These are phyloP conservation scores for Phytopythium boreale DNA, from an alignment of 352 stramenopile species.

Conservation along the genomic window DNA sequence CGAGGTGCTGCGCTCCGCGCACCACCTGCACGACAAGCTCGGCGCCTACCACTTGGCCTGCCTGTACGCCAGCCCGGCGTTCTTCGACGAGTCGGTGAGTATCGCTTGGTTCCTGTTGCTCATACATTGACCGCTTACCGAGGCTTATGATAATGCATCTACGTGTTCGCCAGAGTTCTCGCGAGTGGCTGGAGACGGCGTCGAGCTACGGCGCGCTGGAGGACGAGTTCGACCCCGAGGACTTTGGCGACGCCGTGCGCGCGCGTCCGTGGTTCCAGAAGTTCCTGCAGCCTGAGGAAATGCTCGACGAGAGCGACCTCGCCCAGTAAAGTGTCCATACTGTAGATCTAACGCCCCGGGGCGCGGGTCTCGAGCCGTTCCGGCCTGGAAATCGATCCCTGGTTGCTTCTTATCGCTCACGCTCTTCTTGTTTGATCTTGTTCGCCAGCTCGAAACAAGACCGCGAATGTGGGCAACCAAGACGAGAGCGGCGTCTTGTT, in stretches of 20 bases:
- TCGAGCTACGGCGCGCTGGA: conserved; percentile 77
- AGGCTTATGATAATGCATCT: not conserved
- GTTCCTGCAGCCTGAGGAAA: conserved; percentile 39
- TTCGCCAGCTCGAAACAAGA: not conserved
- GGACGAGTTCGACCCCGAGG: conserved; percentile 59
- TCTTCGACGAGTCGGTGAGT: conserved; percentile 56
- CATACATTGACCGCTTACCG: not conserved
- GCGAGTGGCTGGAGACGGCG: conserved; percentile 72
- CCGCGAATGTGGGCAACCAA: not conserved
- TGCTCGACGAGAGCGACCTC: conserved; percentile 21
- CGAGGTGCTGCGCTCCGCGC: conserved; percentile 58
- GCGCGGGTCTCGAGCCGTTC: no score
- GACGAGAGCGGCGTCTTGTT: not conserved
- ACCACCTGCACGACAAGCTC: conserved; percentile 84
- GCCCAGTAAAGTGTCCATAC: not conserved
- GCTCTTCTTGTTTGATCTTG: not conserved
- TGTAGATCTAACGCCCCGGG: conserved; percentile 5
- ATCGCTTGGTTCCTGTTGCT: not conserved
- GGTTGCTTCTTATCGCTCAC: not conserved
- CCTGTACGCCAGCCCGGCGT: conserved; percentile 51
- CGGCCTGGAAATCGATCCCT: no score
- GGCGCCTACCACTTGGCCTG: conserved; percentile 72
- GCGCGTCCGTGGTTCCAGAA: conserved; percentile 54
- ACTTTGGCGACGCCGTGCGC: conserved; percentile 54
- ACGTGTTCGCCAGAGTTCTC: conserved; percentile 39